Evolutionary conservation across 2,329 filamentous ascomycete genomes (phyloP).

Genomic region (Emericellopsis cladophorae): DNA sequence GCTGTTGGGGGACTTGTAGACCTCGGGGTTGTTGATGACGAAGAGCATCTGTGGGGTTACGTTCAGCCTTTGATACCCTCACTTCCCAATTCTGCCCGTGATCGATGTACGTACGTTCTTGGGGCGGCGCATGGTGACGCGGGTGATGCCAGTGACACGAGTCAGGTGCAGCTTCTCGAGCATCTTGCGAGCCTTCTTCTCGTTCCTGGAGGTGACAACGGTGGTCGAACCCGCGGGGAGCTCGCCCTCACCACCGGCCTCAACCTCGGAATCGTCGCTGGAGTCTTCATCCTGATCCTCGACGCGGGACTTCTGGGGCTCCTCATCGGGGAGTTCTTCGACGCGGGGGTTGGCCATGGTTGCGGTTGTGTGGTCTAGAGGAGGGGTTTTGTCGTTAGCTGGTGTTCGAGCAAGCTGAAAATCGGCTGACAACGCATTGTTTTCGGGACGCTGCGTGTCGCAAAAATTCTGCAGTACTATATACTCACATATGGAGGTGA

Average conservation of each 20-base stretch:
- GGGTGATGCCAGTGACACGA: constrained; percentile 93
- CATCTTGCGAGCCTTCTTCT: constrained; percentile 99
- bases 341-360: constrained; percentile 96
- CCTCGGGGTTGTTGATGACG: constrained; percentile 98
- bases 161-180: constrained; percentile 97
- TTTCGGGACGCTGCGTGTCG: constrained; percentile 1
- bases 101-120: constrained; percentile 73
- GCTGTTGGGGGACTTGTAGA: constrained; percentile 98
- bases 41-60: constrained; percentile 68
- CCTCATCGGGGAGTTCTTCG: constrained; percentile 92
- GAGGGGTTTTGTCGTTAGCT: constrained; percentile 14
- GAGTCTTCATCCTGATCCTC: constrained; percentile 58
- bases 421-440: neutral
- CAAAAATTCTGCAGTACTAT: constrained; percentile 7
- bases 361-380: constrained; percentile 20
- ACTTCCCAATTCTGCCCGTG: neutral
- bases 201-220: constrained; percentile 94
- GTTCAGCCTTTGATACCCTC: constrained; percentile 8
- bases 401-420: neutral
- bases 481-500: constrained; percentile 20
- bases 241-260: constrained; percentile 60
- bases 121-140: constrained; percentile 92
- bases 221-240: constrained; percentile 75
- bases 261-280: constrained; percentile 65
- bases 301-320: constrained; percentile 68